Percentiles rank a stretch among this genome's conserved stretches.
These are phyloP conservation scores for Flaveria ramosissima DNA, from an alignment of 129 eudicot genomes.

Conservation along the genomic window DNA sequence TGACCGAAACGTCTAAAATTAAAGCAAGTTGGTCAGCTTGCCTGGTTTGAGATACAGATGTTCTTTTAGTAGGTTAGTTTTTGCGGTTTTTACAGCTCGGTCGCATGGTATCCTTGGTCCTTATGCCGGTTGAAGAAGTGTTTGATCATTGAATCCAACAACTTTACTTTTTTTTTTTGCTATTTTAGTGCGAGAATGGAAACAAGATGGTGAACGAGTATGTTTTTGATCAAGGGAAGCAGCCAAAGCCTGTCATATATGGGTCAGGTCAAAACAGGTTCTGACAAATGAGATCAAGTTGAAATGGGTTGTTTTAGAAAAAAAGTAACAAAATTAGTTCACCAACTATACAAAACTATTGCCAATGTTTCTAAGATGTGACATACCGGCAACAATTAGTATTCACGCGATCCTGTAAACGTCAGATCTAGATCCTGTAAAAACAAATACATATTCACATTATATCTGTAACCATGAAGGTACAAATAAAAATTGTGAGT, in stretches of 20 bases:
- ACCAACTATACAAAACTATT: not conserved
- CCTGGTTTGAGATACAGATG: no score
- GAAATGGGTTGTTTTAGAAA: not conserved
- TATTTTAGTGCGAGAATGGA: slow-evolving; percentile 72
- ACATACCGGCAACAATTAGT: not conserved
- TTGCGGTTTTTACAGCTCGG: no score
- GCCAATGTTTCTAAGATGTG: not conserved
- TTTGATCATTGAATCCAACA: not conserved
- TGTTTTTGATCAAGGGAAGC: slow-evolving; percentile 44
- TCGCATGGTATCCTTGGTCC: no score
- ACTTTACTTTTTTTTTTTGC: not conserved
- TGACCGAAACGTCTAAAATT: no score
- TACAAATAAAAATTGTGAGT: not conserved
- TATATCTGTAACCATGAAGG: not conserved
- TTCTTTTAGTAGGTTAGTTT: no score
- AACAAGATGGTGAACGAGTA: slow-evolving; percentile 90
- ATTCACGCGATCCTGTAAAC: not conserved
- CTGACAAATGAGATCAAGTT: not conserved
- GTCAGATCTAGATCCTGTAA: not conserved
- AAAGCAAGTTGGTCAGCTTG: no score
- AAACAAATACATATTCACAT: not conserved
- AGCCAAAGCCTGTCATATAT: slow-evolving; percentile 7
- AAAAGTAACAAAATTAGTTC: not conserved
- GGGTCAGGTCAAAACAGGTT: not conserved
- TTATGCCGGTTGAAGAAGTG: not conserved